Evolutionary conservation across 2,329 filamentous ascomycete genomes (phyloP).

Genomic region (Xylaria sp.): DNA sequence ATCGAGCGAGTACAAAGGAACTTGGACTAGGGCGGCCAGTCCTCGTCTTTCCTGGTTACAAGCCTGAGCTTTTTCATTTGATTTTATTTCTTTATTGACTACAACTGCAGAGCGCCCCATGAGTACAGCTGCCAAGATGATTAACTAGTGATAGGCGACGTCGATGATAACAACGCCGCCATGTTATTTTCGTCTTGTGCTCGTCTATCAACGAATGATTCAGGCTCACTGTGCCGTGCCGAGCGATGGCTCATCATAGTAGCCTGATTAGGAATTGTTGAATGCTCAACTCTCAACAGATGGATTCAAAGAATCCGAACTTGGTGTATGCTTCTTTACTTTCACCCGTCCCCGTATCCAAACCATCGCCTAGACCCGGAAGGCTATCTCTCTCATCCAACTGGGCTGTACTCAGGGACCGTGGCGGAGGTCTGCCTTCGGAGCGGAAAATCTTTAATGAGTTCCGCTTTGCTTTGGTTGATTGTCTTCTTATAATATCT

Average conservation of each 20-base stretch:
- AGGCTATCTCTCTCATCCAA: neutral
- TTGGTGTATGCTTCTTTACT: neutral
- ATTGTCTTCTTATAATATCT: neutral
- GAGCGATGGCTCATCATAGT: neutral
- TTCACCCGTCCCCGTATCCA: neutral
- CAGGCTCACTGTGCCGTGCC: neutral
- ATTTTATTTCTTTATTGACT: conserved; percentile 8
- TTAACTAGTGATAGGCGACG: neutral
- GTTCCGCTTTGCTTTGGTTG: neutral
- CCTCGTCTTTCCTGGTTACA: conserved; percentile 5
- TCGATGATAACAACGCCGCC: conserved; percentile 2
- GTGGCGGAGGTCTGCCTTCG: neutral
- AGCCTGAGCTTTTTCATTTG: conserved; percentile 13
- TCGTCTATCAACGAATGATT: neutral
- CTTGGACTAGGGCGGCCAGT: neutral
- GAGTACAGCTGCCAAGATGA: neutral
- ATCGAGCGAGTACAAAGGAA: neutral
- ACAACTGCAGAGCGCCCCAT: neutral
- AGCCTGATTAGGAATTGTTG: neutral
- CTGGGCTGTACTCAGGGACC: neutral
- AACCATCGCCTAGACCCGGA: conserved; percentile 7
- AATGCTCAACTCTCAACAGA: conserved; percentile 5
- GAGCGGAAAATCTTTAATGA: neutral
- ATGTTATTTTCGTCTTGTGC: neutral
- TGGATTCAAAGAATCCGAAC: neutral